Conservation (phyloP, 192 early-diverging fungal species). For the Entomortierella parvispora region DNA sequence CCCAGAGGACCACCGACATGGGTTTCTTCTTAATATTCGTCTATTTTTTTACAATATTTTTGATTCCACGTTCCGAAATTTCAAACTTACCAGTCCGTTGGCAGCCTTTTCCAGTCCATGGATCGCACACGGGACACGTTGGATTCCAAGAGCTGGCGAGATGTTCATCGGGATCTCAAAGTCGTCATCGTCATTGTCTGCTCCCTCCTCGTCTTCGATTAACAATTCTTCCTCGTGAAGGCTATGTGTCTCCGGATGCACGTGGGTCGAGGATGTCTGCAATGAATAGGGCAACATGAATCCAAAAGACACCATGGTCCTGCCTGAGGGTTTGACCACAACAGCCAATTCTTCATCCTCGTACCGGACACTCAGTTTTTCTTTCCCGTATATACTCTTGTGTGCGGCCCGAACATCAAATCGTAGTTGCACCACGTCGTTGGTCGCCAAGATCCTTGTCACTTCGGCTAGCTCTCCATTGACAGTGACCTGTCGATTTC, state of each 20-base stretch:
- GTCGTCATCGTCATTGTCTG: conserved; percentile 3
- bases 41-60: not conserved
- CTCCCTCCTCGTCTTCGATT: conserved; percentile 6
- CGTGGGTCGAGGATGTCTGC: too few relatives aligned
- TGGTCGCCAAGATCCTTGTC: conserved; percentile 53
- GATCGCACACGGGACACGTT: conserved; percentile 37
- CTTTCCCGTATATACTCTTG: conserved; percentile 47
- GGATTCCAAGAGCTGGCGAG: conserved; percentile 34
- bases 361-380: conserved; percentile 60
- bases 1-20: not conserved
- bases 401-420: conserved; percentile 57
- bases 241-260: conserved; percentile 5
- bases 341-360: conserved; percentile 65
- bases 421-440: conserved; percentile 61
- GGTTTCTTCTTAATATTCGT: not conserved
- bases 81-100: conserved; percentile 57
- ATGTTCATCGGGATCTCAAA: conserved; percentile 49
- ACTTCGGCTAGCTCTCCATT: conserved; percentile 63
- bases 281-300: conserved; percentile 42
- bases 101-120: conserved; percentile 68
- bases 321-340: conserved; percentile 68
- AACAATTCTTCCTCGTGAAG: conserved; percentile 11
- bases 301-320: conserved; percentile 37
- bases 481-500: conserved; percentile 64
- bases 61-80: not conserved